Evolutionary conservation across 2,329 filamentous ascomycete genomes (phyloP), one percentile per base, ranked within the genome.

Genomic region (Pseudogymnoascus sp.): DNA sequence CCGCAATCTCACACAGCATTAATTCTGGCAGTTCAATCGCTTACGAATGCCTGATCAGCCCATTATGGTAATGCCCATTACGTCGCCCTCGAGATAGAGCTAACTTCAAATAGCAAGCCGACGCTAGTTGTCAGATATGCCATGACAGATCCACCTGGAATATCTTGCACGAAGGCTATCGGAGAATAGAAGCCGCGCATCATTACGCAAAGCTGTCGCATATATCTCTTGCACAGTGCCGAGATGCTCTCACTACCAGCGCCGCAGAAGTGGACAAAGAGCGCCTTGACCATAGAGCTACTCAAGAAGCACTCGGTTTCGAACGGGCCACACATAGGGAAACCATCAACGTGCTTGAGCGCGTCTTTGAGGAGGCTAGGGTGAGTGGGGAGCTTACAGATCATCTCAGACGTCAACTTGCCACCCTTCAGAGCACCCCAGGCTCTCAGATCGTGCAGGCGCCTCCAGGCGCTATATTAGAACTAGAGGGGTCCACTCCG

Each of bases 291-390:
- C 16, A 56, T 38, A 7, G 23, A 37, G 59, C 14, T 35, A 53
- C n/a, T 40, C 16, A 35, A 23, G 63, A 64, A 56, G 59, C 35
- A 11, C 59, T 64, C 38, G 42, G 10, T 2, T 53, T 64, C 33
- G 42, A 64, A 31, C 18, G 1, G 1, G 40, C 38, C 1, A 59
- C 5, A 7, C 62, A 65, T 16, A 63, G 47, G 31, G 63, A 65
- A 18, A 65, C 59, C 38, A 65, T 35, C n/a, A 31, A 61, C 25
- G 21, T 63, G 14, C 62, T 65, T 6, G 42, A 63, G 14, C 62
- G 62, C 35, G 60, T 65, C 62, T 61, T 65, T 37, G 42, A 53
- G 37, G 63, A 65, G 37, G 60, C 38, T 14, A 65, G 47, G 44
- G 33, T 16, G 50, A 63, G 60, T 63, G 47, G 60, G 31, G 53